A percentile compares a stretch with the other conserved stretches of the same genome.
These are phyloP conservation scores for Globisporangium mamillatum DNA, from an alignment of 352 stramenopile genomes.

Conservation along the genomic window DNA sequence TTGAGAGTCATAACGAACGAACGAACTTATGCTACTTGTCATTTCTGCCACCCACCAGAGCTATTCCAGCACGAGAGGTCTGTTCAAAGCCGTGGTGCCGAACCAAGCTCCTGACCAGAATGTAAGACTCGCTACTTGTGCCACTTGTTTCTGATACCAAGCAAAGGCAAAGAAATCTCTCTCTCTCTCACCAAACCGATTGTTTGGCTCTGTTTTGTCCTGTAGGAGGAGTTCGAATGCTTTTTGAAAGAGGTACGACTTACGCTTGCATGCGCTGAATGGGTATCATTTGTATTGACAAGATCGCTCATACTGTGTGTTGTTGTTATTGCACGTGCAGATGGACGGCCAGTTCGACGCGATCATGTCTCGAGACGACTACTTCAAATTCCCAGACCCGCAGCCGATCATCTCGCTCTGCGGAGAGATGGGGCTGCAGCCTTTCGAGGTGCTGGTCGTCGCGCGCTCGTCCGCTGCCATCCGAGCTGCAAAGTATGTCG, in stretches of 20 bases:
- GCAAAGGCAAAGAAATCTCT: neutral
- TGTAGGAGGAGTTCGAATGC: conserved; percentile 57
- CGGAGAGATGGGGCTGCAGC: conserved; percentile 46
- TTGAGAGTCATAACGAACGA: too few relatives aligned
- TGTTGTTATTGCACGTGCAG: conserved; percentile 19
- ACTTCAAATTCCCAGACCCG: conserved; percentile 44
- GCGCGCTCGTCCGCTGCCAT: conserved; percentile 52
- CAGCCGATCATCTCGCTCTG: conserved; percentile 47
- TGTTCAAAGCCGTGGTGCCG: conserved; percentile 63
- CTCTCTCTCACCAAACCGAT: too few relatives aligned
- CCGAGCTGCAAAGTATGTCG: conserved; percentile 56
- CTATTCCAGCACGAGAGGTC: conserved; percentile 53
- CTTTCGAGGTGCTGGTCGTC: conserved; percentile 54
- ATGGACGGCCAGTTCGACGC: conserved; percentile 69
- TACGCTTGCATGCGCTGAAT: neutral
- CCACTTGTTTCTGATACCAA: neutral
- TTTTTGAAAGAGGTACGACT: conserved; percentile 67
- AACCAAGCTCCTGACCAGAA: conserved; percentile 43
- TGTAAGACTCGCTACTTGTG: conserved; percentile 25
- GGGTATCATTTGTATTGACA: neutral
- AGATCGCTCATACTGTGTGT: neutral
- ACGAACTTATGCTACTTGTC: neutral
- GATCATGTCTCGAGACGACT: conserved; percentile 43
- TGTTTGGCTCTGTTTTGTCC: neutral
- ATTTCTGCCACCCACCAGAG: conserved; percentile 28